phyloP scores from a whole-genome alignment of 208 protist species.

The Trypanosoma brucei region DNA sequence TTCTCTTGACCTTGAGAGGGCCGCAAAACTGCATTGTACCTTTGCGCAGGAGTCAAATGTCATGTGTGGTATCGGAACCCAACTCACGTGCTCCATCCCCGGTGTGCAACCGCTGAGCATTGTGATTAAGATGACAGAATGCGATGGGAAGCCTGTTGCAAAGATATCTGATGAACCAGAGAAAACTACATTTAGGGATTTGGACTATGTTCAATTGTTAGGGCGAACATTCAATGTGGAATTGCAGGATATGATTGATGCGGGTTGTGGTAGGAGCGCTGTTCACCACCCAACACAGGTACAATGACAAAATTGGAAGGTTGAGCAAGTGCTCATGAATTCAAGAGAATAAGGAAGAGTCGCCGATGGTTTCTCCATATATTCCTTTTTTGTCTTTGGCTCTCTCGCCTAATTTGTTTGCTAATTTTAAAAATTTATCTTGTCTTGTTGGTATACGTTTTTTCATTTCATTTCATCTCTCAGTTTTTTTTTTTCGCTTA shows the following conservation, averaged over 20 bases:
- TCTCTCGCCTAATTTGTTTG: too few species aligned
- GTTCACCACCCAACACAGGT: too few species aligned
- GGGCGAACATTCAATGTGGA: slow-evolving; percentile 56
- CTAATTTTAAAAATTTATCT: too few species aligned
- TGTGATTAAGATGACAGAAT: slow-evolving; percentile 89
- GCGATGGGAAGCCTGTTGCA: slow-evolving; percentile 78
- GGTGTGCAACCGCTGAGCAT: slow-evolving; percentile 75
- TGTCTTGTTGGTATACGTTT: too few species aligned
- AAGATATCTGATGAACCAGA: slow-evolving; percentile 84
- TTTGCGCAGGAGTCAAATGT: slow-evolving; percentile 63
- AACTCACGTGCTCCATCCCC: slow-evolving; percentile 81
- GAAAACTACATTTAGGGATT: slow-evolving; percentile 72
- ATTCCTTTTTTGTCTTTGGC: too few species aligned
- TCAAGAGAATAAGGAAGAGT: too few species aligned
- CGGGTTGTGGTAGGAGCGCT: too few species aligned
- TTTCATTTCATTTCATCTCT: too few species aligned
- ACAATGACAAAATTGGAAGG: too few species aligned
- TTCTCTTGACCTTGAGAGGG: slow-evolving; percentile 72
- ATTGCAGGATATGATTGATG: slow-evolving; percentile 16
- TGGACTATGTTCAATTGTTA: slow-evolving; percentile 52
- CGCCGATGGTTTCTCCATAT: too few species aligned
- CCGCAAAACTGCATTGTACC: slow-evolving; percentile 40
- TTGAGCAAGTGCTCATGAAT: too few species aligned
- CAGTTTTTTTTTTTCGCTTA: too few species aligned
- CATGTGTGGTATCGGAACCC: slow-evolving; percentile 82